Evolutionary conservation across 768 basidiomycete genomes (phyloP).

Genomic region (Dendrothele bispora): DNA sequence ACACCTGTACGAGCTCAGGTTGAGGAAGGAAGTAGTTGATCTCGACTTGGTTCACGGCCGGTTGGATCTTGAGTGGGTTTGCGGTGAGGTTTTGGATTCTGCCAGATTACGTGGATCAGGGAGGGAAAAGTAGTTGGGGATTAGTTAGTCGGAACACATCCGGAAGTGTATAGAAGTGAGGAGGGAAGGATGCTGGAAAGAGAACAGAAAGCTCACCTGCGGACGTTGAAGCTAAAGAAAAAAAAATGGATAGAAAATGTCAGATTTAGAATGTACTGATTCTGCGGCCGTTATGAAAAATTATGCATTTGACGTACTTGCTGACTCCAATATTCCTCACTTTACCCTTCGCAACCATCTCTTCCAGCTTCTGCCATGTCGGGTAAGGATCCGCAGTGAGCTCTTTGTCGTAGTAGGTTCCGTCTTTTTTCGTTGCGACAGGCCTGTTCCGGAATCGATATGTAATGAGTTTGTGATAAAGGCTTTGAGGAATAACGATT

Average conservation of each 20-base stretch:
- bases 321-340: slow-evolving; percentile 81
- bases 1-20: slow-evolving; percentile 66
- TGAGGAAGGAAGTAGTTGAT: slow-evolving; percentile 79
- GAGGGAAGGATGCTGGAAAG: too few relatives aligned
- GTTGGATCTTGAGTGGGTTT: slow-evolving; percentile 57
- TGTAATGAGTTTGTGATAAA: background rate
- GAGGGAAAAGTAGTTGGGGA: slow-evolving; percentile 12
- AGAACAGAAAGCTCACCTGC: too few relatives aligned
- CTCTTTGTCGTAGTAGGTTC: slow-evolving; percentile 46
- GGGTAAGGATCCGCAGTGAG: slow-evolving; percentile 73
- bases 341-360: slow-evolving; percentile 76
- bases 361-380: slow-evolving; percentile 81
- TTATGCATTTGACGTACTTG: slow-evolving; percentile 41
- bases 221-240: slow-evolving; percentile 1
- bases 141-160: background rate
- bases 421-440: slow-evolving; percentile 61
- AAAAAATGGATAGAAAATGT: too few relatives aligned
- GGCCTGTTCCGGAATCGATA: slow-evolving; percentile 42
- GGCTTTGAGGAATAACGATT: too few relatives aligned
- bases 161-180: too few relatives aligned
- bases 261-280: too few relatives aligned
- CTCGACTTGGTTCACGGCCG: slow-evolving; percentile 77
- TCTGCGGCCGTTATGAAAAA: background rate
- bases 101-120: too few relatives aligned
- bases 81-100: slow-evolving; percentile 66